Conservation (phyloP, 495 filamentous ascomycete genomes). For the Tuber magnatum region DNA sequence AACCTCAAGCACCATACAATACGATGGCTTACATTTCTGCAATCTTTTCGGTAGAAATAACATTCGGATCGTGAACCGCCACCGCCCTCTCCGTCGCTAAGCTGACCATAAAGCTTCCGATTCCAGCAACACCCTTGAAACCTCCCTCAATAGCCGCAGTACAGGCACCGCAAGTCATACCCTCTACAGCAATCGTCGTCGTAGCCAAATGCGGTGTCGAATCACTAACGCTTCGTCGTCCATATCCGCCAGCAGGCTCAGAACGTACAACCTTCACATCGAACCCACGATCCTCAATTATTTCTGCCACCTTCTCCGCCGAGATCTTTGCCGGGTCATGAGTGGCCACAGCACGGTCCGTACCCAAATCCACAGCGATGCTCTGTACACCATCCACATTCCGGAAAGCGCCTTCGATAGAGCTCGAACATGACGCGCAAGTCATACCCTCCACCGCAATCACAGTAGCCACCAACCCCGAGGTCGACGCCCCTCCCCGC, state of each 20-base stretch:
- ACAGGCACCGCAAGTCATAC: slow-evolving; percentile 96
- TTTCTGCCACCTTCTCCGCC: slow-evolving; percentile 22
- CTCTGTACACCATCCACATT: slow-evolving; percentile 68
- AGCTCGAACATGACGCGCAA: slow-evolving; percentile 88
- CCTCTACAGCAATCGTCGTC: slow-evolving; percentile 78
- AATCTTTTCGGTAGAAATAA: slow-evolving; percentile 64
- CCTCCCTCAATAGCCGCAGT: slow-evolving; percentile 82
- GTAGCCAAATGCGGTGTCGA: slow-evolving; percentile 46
- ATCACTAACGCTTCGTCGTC: slow-evolving; percentile 40
- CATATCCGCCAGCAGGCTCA: slow-evolving; percentile 53
- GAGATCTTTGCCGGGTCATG: slow-evolving; percentile 68
- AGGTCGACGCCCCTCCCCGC: slow-evolving; percentile 19
- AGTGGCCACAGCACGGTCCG: slow-evolving; percentile 81
- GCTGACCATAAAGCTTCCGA: slow-evolving; percentile 87
- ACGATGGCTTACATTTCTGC: slow-evolving; percentile 51
- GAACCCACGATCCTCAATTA: slow-evolving; percentile 88
- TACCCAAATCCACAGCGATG: slow-evolving; percentile 88
- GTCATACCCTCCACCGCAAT: slow-evolving; percentile 91
- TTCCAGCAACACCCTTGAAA: slow-evolving; percentile 66
- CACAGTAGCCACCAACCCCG: slow-evolving; percentile 56
- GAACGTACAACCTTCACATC: slow-evolving; percentile 86
- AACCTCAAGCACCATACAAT: slow-evolving; percentile 42
- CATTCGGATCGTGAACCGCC: slow-evolving; percentile 66
- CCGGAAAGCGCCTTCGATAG: slow-evolving; percentile 75
- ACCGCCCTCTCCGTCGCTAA: slow-evolving; percentile 87